These are phyloP conservation scores for Chaetomium olivaceum DNA, from an alignment of 2,329 filamentous ascomycete species.

Conservation along the genomic window DNA sequence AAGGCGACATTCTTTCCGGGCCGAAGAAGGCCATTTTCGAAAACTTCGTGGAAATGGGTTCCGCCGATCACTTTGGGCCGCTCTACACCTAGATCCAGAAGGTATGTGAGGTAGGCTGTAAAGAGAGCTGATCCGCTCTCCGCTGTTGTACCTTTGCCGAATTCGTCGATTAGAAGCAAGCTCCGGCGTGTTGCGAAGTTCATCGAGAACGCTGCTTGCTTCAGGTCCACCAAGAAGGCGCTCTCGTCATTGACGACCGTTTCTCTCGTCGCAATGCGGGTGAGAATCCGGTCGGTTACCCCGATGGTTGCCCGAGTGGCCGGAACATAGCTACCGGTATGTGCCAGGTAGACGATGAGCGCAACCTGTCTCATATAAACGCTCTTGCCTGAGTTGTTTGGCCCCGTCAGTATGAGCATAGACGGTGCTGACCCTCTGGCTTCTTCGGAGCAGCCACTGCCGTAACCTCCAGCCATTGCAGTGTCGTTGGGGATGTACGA, in stretches of 20 bases:
- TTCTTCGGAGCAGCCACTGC: constrained; percentile 22
- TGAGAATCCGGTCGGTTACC: constrained; percentile 89
- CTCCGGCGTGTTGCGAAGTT: constrained; percentile 74
- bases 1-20: constrained; percentile 55
- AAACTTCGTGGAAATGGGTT: constrained; percentile 71
- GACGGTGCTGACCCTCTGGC: constrained; percentile 48
- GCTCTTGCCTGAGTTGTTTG: constrained; percentile 96
- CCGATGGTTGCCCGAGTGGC: constrained; percentile 75
- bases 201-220: constrained; percentile 78
- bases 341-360: constrained; percentile 86
- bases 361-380: constrained; percentile 93
- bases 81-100: constrained; percentile 47
- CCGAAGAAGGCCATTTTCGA: constrained; percentile 61
- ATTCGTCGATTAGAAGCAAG: constrained; percentile 89
- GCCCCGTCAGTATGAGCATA: constrained; percentile 81
- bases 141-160: constrained; percentile 65
- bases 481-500: constrained; percentile 84
- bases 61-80: constrained; percentile 61
- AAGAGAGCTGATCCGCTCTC: constrained; percentile 61
- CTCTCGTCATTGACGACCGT: constrained; percentile 61
- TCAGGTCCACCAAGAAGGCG: constrained; percentile 74
- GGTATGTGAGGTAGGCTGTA: constrained; percentile 58
- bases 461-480: constrained; percentile 62
- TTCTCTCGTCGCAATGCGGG: constrained; percentile 75
- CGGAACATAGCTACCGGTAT: constrained; percentile 90